Evolutionary conservation across 345 rosid species (phyloP), one percentile per base, ranked within the genome.

Genomic region (Gossypium anomalum): DNA sequence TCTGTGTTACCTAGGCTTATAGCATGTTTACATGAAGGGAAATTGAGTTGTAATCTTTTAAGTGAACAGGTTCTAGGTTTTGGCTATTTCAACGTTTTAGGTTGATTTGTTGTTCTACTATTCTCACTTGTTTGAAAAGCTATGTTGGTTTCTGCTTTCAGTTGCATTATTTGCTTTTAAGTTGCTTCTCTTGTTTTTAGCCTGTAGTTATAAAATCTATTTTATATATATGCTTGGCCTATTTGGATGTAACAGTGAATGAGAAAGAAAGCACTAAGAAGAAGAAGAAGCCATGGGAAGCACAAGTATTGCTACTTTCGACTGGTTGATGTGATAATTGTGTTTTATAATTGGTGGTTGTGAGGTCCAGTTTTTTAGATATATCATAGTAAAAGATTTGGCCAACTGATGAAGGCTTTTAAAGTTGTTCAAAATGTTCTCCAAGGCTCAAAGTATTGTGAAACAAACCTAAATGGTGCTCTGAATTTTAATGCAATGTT

Each of bases 191-290:
- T 57, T 57, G 27, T 19, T 56, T 56, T 56, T 56, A 9, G 25
- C 59, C 19, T 7, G 25, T 19, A 56, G 59, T 57, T 20, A 57
- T 57, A 14, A 10, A 20, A 20, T 57, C 27, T 20, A 9, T 19
- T 23, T 58, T 25, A 11, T 22, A 58, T 22, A 3, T 6, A 22
- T 13, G 34, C 29, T 23, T 58, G 62, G 34, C 7, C 34, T 58
- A 58, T 58, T 58, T 58, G 62, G 29, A 22, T 58, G 62, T 10
- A 58, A 58, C 62, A 58, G 34, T 58, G 62, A 58, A 23, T 58
- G 9, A 58, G 63, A 58, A 57, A 57, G 62, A 22, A 58, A 12
- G 16, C 17, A 25, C 63, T 12, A 34, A 23, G 38, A 58, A 58
- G 63, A 58, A 58, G 62, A 58, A 58, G 38, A 23, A 58, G 63